Evolutionary conservation across 495 filamentous ascomycete species (phyloP).

Genomic region (Apiosordaria backusii): DNA sequence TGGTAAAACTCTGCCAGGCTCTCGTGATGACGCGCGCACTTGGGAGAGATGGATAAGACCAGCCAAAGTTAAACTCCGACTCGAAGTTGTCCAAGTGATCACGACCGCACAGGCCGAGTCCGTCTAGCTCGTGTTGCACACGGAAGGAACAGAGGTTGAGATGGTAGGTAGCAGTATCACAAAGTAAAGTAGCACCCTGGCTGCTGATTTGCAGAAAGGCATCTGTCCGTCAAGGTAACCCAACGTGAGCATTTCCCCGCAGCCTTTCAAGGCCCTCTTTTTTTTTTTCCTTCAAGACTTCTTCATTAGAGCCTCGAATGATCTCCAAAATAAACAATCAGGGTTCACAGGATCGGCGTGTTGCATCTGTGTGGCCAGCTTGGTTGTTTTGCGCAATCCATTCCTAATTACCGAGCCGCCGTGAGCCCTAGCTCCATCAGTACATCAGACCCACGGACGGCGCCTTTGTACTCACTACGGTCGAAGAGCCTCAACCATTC

Average conservation of each 20-base stretch:
- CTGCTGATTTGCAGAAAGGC: background rate
- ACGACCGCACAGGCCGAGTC: background rate
- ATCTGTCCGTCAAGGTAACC: background rate
- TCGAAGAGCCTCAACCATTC: background rate
- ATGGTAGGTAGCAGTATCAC: background rate
- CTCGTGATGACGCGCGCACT: background rate
- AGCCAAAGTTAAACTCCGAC: background rate
- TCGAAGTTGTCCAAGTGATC: background rate
- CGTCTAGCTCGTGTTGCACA: background rate
- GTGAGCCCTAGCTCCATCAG: background rate
- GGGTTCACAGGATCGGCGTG: conserved; percentile 7
- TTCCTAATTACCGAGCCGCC: background rate
- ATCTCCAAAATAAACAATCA: background rate
- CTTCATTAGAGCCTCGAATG: background rate
- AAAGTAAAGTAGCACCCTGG: background rate
- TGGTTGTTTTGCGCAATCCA: background rate
- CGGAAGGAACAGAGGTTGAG: background rate
- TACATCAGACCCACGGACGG: background rate
- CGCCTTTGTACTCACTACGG: background rate
- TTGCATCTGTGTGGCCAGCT: background rate
- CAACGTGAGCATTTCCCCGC: background rate
- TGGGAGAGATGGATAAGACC: background rate
- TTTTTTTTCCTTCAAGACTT: background rate
- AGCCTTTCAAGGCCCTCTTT: background rate
- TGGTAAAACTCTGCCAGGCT: background rate